phyloP scores from a whole-genome alignment of 2,329 filamentous ascomycete genomes.

The Cladosporium sphaerospermum region DNA sequence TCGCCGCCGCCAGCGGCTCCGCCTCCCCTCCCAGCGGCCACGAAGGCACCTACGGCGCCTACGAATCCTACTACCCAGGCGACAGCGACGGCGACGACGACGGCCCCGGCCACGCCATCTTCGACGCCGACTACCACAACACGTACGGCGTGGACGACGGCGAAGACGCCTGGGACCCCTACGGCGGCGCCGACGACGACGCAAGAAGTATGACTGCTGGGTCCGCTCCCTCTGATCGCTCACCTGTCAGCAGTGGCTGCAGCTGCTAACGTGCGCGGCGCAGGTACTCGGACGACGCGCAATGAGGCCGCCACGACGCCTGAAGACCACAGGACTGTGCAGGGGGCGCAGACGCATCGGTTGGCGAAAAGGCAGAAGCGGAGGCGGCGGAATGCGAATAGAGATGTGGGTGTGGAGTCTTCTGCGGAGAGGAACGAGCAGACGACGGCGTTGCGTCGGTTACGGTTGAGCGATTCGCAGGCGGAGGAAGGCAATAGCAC shows the following conservation, averaged over 20 bases:
- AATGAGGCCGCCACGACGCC: slow-evolving; percentile 10
- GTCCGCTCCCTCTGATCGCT: slow-evolving; percentile 17
- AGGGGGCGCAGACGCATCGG: slow-evolving; percentile 5
- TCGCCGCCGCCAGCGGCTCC: slow-evolving; percentile 1
- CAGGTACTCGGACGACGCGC: slow-evolving; percentile 17
- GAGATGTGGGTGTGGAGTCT: neutral
- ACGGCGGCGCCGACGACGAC: slow-evolving; percentile 1
- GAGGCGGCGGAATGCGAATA: neutral
- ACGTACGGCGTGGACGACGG: slow-evolving; percentile 4
- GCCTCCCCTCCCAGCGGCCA: neutral
- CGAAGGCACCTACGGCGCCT: neutral
- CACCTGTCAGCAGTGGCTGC: neutral
- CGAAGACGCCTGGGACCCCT: neutral
- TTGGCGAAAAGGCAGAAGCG: slow-evolving; percentile 4
- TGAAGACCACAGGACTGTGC: neutral
- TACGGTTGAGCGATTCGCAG: slow-evolving; percentile 11
- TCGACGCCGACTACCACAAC: slow-evolving; percentile 1
- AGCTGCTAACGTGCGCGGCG: slow-evolving; percentile 10
- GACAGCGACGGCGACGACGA: neutral
- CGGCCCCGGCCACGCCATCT: neutral
- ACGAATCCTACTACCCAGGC: neutral
- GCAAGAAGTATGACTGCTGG: slow-evolving; percentile 21
- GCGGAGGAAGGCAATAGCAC: slow-evolving; percentile 12
- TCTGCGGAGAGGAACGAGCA: neutral
- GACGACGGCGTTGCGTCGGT: neutral